Base-by-base conservation (phyloP, 306 rosid genomes). In the Fagus sylvatica region DNA sequence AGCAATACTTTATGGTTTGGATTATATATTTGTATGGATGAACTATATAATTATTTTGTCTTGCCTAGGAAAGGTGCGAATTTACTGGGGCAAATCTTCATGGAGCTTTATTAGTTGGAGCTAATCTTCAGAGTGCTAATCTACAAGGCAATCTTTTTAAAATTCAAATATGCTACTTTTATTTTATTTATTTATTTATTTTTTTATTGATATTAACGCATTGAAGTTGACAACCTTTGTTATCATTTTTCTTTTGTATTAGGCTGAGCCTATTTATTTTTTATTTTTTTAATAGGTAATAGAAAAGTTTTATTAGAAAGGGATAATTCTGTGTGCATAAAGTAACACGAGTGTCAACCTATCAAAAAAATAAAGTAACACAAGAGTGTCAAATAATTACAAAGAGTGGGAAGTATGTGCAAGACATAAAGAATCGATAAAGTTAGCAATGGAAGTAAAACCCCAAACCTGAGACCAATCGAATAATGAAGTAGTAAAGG, bases 81-180 rank as follows among this genome's bases (percentile, higher is more conserved):
- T 94, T 94, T 88, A 94, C 90, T 70, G 92, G 95, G 86, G 98
- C 98, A 76, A 94, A 92, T 87, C 97, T 94, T 69, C 97, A 89
- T 71, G 93, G 97, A 84, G 95, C 97, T 76, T 75, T 94, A 79
- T 89, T 94, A 84, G 92, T 93, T 60, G 97, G 97, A 74, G 88
- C 97, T 42, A 86, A 78, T 84, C 97, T 94, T 82, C 89, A 90
- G 79, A 94, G 98, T 83, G 98, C 97, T 84, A 94, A 92, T 82
- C 87, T 94, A 69, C 98, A 94, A 92, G 98, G 98, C 84, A 82
- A 73, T 41, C 56, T 37, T 79, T 74, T 74, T 65, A 42, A 8
- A n/a, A 53, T 39, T 37, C 42, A 34, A 62, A 34, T 15, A 13
- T 33, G 32, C 34, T 57, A 57, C 36, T 28, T 10, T 22, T 22